Percentiles rank a stretch among this genome's conserved stretches.
Conservation (phyloP, 257 asterid genomes). For the Solanum paucissectum region DNA sequence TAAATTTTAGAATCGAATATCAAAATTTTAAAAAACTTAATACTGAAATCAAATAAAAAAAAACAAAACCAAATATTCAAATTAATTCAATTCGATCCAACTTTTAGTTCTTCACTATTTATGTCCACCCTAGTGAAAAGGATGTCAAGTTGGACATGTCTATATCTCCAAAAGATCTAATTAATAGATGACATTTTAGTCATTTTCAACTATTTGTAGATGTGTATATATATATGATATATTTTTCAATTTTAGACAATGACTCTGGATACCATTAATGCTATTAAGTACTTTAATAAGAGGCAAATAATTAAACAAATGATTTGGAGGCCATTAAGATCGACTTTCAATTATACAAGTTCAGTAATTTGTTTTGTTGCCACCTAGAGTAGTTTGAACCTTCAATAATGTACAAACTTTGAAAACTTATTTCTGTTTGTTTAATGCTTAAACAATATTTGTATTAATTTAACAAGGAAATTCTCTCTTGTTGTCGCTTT, state of each 20-base stretch:
- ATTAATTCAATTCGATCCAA: no score
- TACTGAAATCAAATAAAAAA: neutral
- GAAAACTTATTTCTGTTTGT: neutral
- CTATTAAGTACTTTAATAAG: neutral
- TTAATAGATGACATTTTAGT: neutral
- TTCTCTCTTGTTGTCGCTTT: neutral
- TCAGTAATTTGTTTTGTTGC: neutral
- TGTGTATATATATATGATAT: neutral
- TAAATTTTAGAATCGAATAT: neutral
- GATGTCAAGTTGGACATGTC: neutral
- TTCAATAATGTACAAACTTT: neutral
- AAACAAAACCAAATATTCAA: neutral
- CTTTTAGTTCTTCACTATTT: neutral
- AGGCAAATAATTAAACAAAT: neutral
- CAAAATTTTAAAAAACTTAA: no score
- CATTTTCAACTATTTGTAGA: neutral
- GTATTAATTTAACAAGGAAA: neutral
- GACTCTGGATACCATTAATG: neutral
- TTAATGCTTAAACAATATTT: neutral
- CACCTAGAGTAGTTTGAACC: neutral
- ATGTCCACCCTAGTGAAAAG: neutral
- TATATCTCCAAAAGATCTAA: neutral
- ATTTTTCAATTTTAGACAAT: constrained; percentile 15
- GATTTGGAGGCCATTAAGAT: neutral
- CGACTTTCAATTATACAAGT: neutral